Evolutionary conservation across 2,329 filamentous ascomycete species (phyloP).

Genomic region (Aspergillus calidoustus): DNA sequence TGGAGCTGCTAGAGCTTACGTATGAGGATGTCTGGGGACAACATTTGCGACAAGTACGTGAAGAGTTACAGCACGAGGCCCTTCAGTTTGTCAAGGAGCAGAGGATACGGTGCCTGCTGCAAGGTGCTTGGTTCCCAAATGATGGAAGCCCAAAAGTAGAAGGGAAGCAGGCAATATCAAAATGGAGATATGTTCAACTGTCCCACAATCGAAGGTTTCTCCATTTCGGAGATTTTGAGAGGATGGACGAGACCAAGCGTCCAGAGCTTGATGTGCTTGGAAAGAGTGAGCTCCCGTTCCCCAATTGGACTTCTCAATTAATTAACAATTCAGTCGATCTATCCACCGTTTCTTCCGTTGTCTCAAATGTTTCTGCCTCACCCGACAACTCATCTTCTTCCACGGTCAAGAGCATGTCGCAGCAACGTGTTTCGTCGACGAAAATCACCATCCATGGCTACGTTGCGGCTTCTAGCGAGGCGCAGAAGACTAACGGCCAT

Average conservation of each 20-base stretch:
- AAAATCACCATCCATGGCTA: slow-evolving; percentile 93
- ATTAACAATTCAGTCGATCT: slow-evolving; percentile 68
- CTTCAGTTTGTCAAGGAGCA: slow-evolving; percentile 98
- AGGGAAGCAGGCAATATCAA: slow-evolving; percentile 48
- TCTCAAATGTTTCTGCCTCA: slow-evolving; percentile 83
- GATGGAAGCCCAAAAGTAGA: slow-evolving; percentile 57
- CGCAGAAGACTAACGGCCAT: slow-evolving; percentile 37
- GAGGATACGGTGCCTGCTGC: slow-evolving; percentile 83
- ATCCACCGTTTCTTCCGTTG: slow-evolving; percentile 84
- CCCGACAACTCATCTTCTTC: slow-evolving; percentile 55
- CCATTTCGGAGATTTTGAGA: slow-evolving; percentile 84
- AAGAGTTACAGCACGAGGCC: slow-evolving; percentile 88
- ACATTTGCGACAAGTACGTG: slow-evolving; percentile 85
- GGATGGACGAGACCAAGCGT: slow-evolving; percentile 61
- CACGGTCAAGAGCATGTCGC: slow-evolving; percentile 51
- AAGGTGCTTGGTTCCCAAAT: slow-evolving; percentile 83
- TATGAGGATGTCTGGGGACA: slow-evolving; percentile 96
- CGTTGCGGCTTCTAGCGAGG: slow-evolving; percentile 39
- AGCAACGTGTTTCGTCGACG: slow-evolving; percentile 56
- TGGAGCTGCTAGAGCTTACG: slow-evolving; percentile 86
- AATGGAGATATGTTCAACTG: slow-evolving; percentile 82
- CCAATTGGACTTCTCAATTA: neutral
- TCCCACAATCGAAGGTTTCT: slow-evolving; percentile 90
- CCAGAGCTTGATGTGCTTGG: slow-evolving; percentile 77
- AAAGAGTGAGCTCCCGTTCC: slow-evolving; percentile 59